Conservation (phyloP, 1,139 yeast genomes). For the Hanseniaspora gamundiae region DNA sequence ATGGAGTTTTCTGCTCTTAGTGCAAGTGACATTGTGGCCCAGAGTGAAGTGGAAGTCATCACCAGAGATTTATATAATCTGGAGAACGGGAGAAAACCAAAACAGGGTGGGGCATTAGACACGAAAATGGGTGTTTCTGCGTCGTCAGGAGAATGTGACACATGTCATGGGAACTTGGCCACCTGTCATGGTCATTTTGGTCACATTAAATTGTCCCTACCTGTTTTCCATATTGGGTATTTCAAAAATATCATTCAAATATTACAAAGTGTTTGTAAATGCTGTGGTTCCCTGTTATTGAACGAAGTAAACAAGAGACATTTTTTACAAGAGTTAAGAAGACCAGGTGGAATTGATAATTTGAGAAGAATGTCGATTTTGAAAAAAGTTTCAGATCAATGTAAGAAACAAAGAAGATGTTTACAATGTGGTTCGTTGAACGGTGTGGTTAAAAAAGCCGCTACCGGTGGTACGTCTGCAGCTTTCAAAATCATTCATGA, state of each 20-base stretch:
- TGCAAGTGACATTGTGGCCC: conserved; percentile 82
- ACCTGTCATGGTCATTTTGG: conserved; percentile 99
- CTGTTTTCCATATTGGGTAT: conserved; percentile 96
- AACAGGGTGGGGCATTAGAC: conserved; percentile 79
- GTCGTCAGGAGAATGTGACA: conserved; percentile 69
- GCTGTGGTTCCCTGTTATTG: conserved; percentile 67
- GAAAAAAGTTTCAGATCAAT: conserved; percentile 76
- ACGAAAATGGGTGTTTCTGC: conserved; percentile 90
- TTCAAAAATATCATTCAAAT: conserved; percentile 86
- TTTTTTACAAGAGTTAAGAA: conserved; percentile 62
- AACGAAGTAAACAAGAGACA: conserved; percentile 61
- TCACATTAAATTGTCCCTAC: conserved; percentile 80
- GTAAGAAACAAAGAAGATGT: conserved; percentile 91
- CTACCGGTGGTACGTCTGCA: conserved; percentile 82
- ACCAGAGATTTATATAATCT: conserved; percentile 88
- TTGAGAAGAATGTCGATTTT: conserved; percentile 81
- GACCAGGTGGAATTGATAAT: conserved; percentile 75
- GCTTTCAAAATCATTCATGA: conserved; percentile 92
- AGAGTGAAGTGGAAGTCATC: conserved; percentile 86
- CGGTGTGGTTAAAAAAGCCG: conserved; percentile 97
- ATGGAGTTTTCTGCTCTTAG: conserved; percentile 87
- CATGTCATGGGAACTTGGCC: conserved; percentile 87
- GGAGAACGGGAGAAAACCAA: conserved; percentile 74
- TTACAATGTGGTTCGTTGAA: conserved; percentile 75
- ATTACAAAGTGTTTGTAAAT: conserved; percentile 83